Conservation (phyloP, 169 alveolate species). For the Toxoplasma gondii region DNA sequence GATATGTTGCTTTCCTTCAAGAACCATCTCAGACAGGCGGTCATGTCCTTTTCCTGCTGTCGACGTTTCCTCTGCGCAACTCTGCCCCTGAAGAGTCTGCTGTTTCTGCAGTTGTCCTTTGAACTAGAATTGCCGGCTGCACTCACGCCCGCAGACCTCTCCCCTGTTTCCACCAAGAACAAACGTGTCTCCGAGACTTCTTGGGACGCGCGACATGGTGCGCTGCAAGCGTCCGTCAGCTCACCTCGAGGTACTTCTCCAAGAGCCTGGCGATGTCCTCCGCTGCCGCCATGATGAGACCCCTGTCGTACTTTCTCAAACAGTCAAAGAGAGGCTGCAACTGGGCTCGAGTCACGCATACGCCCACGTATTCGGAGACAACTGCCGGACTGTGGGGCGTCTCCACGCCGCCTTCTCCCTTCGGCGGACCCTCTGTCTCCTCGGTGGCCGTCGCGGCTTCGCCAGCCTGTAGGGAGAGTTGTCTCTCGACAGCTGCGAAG, state of each 20-base stretch:
- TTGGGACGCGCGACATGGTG: no score
- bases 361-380: background rate
- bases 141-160: no score
- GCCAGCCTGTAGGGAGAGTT: slow-evolving; percentile 14
- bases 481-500: slow-evolving; percentile 32
- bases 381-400: background rate
- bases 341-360: slow-evolving; percentile 27
- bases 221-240: no score
- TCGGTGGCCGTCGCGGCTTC: background rate
- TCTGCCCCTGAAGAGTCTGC: no score
- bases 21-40: no score
- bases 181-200: no score
- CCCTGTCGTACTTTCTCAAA: slow-evolving; percentile 22
- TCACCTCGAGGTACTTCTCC: slow-evolving; percentile 33
- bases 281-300: slow-evolving; percentile 46
- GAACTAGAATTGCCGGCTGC: no score
- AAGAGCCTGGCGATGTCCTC: slow-evolving; percentile 20
- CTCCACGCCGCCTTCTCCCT: background rate
- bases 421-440: background rate
- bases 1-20: no score
- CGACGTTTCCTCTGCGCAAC: no score
- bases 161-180: no score
- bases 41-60: no score
- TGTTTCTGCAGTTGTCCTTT: no score
- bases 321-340: slow-evolving; percentile 28